phyloP scores from a whole-genome alignment of 2,329 filamentous ascomycete genomes.

The Fusarium transvaalense region DNA sequence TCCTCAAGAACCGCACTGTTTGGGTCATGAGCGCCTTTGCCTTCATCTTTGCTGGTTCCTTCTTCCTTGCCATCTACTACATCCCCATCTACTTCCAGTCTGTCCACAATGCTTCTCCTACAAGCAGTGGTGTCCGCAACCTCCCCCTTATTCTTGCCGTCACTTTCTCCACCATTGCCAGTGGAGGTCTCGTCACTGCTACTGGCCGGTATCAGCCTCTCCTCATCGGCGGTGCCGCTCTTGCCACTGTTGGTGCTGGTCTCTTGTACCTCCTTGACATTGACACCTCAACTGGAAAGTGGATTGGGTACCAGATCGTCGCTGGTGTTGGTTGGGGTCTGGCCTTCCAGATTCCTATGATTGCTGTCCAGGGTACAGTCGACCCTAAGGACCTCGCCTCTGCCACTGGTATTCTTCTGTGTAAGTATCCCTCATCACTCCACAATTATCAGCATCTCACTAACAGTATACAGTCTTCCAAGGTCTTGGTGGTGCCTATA shows the following conservation, averaged over 20 bases:
- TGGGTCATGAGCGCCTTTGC: slow-evolving; percentile 54
- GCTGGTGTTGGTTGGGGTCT: slow-evolving; percentile 62
- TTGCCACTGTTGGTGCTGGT: slow-evolving; percentile 60
- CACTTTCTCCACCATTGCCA: slow-evolving; percentile 56
- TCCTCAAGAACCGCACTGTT: slow-evolving; percentile 57
- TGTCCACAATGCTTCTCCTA: slow-evolving; percentile 57
- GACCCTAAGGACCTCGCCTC: slow-evolving; percentile 59
- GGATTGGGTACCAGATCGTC: slow-evolving; percentile 68
- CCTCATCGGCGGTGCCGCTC: slow-evolving; percentile 59
- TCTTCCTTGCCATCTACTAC: slow-evolving; percentile 61
- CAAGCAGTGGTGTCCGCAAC: slow-evolving; percentile 58
- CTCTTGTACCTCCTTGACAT: slow-evolving; percentile 58
- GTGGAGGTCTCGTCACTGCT: slow-evolving; percentile 55
- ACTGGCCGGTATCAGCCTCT: slow-evolving; percentile 60
- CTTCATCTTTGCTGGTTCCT: slow-evolving; percentile 59
- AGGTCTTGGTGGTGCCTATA: slow-evolving; percentile 63
- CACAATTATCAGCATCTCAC: not conserved
- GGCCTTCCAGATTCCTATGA: slow-evolving; percentile 64
- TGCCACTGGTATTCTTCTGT: slow-evolving; percentile 62
- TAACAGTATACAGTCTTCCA: slow-evolving; percentile 57
- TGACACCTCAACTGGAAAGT: slow-evolving; percentile 56
- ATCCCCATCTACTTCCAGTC: slow-evolving; percentile 62
- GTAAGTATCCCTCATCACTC: slow-evolving; percentile 44
- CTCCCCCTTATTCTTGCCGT: slow-evolving; percentile 61
- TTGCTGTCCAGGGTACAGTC: slow-evolving; percentile 60